Conservation (phyloP, 1,139 yeast genomes). For the Saccharomyces hybrid region DNA sequence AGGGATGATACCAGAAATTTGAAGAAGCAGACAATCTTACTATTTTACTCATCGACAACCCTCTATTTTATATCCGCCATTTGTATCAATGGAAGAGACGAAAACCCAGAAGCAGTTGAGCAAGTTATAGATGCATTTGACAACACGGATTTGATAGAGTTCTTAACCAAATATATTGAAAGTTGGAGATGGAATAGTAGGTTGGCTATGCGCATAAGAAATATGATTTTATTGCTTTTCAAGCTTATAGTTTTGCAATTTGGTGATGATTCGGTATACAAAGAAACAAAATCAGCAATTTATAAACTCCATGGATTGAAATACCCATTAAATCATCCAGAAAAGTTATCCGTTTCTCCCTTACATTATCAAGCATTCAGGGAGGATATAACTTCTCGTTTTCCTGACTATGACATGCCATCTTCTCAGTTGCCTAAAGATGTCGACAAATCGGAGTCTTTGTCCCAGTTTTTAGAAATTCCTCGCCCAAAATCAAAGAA, state of each 20-base stretch:
- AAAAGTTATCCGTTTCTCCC: constrained; percentile 53
- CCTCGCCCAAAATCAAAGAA: constrained; percentile 54
- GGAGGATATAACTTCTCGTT: constrained; percentile 65
- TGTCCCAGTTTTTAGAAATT: constrained; percentile 51
- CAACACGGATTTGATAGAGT: constrained; percentile 37
- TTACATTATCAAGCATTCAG: constrained; percentile 73
- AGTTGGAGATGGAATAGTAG: constrained; percentile 56
- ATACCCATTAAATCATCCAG: constrained; percentile 27
- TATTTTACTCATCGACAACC: constrained; percentile 44
- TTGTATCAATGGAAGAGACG: constrained; percentile 22
- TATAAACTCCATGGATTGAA: constrained; percentile 39
- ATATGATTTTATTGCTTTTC: constrained; percentile 49
- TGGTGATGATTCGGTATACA: constrained; percentile 47
- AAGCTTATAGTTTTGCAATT: constrained; percentile 55
- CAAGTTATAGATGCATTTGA: constrained; percentile 19
- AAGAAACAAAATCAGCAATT: constrained; percentile 45
- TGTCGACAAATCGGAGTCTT: constrained; percentile 44
- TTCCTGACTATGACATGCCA: constrained; percentile 59
- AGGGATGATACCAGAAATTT: constrained; percentile 19
- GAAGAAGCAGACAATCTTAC: constrained; percentile 20
- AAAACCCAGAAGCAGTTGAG: constrained; percentile 7
- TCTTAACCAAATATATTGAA: constrained; percentile 48
- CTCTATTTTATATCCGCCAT: constrained; percentile 41
- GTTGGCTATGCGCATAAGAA: constrained; percentile 41
- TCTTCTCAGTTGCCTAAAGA: constrained; percentile 39